A percentile compares a stretch with the other conserved stretches of the same genome.
Conservation (phyloP, 2,329 filamentous ascomycete genomes). For the Blastomyces emzantsi region DNA sequence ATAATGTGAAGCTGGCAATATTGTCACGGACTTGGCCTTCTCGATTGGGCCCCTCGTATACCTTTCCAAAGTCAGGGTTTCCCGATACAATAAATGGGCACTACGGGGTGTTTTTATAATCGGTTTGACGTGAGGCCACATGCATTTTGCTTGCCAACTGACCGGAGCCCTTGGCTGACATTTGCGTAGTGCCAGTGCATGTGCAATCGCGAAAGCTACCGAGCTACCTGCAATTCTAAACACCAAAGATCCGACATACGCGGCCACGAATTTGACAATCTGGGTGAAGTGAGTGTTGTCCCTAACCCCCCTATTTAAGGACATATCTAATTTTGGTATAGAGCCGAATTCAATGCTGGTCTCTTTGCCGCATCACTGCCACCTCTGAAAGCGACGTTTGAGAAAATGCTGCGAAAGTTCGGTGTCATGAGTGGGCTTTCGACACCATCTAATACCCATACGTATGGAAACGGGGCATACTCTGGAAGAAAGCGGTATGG, state of each 20-base stretch:
- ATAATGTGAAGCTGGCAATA: background rate
- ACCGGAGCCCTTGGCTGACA: background rate
- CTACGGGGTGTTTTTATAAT: background rate
- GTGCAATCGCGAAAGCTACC: conserved; percentile 5
- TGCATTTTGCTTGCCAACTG: background rate
- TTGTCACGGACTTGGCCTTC: conserved; percentile 3
- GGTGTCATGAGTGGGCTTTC: conserved; percentile 1
- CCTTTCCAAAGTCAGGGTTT: conserved; percentile 3
- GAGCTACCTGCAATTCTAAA: background rate
- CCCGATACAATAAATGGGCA: conserved; percentile 5
- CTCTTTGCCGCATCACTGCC: conserved; percentile 4
- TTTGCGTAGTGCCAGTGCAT: conserved; percentile 1
- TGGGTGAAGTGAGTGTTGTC: conserved; percentile 4
- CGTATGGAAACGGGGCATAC: background rate
- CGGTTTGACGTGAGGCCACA: background rate
- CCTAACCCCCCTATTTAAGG: too few species aligned
- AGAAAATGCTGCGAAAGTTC: background rate
- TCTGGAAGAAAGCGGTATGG: background rate
- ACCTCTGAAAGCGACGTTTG: conserved; percentile 2
- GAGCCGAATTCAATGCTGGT: conserved; percentile 5
- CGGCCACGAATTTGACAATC: background rate
- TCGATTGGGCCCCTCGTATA: conserved; percentile 2
- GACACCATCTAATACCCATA: background rate
- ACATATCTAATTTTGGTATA: background rate
- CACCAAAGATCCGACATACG: background rate